Percentiles rank a stretch among this genome's conserved stretches.
Evolutionary conservation across 192 early-diverging fungal genomes (phyloP).

Genomic region (Backusella westeae): DNA sequence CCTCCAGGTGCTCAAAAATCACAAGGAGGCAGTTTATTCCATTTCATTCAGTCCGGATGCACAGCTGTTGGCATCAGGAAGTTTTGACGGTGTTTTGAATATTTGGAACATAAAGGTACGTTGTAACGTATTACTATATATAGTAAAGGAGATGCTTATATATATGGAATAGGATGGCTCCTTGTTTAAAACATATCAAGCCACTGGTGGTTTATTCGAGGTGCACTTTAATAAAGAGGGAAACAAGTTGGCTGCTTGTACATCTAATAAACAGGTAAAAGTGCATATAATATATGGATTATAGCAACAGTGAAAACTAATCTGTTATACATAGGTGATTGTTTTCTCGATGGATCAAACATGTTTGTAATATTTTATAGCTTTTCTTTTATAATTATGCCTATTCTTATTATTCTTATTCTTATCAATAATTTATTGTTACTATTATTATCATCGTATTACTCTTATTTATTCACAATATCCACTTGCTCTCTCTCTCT

Average conservation of each 20-base stretch:
- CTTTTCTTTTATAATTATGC: neutral
- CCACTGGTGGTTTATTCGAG: slow-evolving; percentile 58
- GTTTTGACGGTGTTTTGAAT: slow-evolving; percentile 74
- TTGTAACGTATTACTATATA: neutral
- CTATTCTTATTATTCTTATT: neutral
- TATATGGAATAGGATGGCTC: slow-evolving; percentile 38
- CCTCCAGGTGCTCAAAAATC: slow-evolving; percentile 64
- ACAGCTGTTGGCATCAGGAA: slow-evolving; percentile 69
- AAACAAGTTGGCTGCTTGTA: slow-evolving; percentile 54
- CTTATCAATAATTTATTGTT: neutral
- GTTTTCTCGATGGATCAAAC: neutral
- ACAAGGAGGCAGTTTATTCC: slow-evolving; percentile 68
- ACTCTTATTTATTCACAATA: neutral
- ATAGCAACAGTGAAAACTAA: neutral
- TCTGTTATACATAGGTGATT: neutral
- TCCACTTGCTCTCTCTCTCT: neutral
- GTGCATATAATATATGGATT: neutral
- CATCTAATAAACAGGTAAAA: slow-evolving; percentile 46
- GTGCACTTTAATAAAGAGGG: slow-evolving; percentile 58
- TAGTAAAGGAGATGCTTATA: neutral
- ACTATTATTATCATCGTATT: neutral
- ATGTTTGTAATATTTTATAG: neutral
- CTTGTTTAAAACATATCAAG: slow-evolving; percentile 50
- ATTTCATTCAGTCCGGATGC: slow-evolving; percentile 80
- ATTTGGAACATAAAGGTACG: slow-evolving; percentile 67